Percentiles rank a stretch among this genome's conserved stretches.
Conservation (phyloP, 1,284 basidiomycete species). For the Boletus semigastroideus region DNA sequence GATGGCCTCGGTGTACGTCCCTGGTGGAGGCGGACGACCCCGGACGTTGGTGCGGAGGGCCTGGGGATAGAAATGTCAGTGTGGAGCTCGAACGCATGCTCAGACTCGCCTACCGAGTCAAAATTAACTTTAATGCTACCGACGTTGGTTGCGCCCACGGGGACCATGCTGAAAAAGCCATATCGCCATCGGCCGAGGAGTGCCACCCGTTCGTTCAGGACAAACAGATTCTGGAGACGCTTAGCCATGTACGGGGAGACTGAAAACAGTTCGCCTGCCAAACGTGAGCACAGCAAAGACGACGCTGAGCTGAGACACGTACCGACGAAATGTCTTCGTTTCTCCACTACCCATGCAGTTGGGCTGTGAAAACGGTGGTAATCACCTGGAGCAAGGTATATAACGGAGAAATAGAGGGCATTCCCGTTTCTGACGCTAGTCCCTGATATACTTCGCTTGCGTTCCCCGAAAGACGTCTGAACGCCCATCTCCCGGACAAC, state of each 20-base stretch:
- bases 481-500: slow-evolving; percentile 71
- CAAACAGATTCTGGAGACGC: slow-evolving; percentile 90
- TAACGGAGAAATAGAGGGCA: slow-evolving; percentile 88
- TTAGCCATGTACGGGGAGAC: slow-evolving; percentile 97
- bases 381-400: slow-evolving; percentile 98
- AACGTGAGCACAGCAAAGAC: background rate
- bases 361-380: slow-evolving; percentile 99
- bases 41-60: slow-evolving; percentile 83
- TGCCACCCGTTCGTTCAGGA: slow-evolving; percentile 96
- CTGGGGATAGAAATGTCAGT: slow-evolving; percentile 32
- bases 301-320: slow-evolving; percentile 18
- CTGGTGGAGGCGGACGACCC: slow-evolving; percentile 73
- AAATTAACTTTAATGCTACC: slow-evolving; percentile 97
- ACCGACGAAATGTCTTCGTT: slow-evolving; percentile 92
- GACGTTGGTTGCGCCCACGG: slow-evolving; percentile 98
- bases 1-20: slow-evolving; percentile 91
- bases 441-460: slow-evolving; percentile 43
- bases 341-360: slow-evolving; percentile 96
- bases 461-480: slow-evolving; percentile 42
- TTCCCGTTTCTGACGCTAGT: slow-evolving; percentile 66
- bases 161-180: slow-evolving; percentile 97
- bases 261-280: slow-evolving; percentile 85
- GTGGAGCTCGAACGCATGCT: background rate
- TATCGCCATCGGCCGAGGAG: slow-evolving; percentile 94
- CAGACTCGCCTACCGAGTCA: slow-evolving; percentile 62